Base-by-base conservation (phyloP, 1,139 yeast genomes). In the Taphrina flavorubra region DNA sequence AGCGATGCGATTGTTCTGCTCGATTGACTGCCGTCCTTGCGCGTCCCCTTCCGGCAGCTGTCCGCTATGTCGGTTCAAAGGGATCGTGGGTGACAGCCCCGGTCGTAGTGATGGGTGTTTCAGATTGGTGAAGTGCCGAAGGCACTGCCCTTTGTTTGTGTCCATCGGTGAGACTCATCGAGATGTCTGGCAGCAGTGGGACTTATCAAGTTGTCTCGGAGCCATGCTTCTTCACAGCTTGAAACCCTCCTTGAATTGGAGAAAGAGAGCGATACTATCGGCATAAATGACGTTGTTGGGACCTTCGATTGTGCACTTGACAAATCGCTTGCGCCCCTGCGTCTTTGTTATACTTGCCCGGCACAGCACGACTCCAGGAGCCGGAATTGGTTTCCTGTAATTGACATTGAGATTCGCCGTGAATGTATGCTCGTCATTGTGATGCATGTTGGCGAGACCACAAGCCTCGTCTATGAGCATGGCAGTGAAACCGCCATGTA, bases 401-500 rank as follows among this genome's bases (percentile, higher is more conserved):
- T 63, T 49, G 36, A 63, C 61, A n/a, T 16, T 44, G 25, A 63
- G 55, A n/a, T 37, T 53, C 14, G 67, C 67, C 18, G 67, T 63
- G 61, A 63, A 63, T 10, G 61, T 55, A 37, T 57, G 51, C 20
- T 18, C 49, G 14, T 47, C 47, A 11, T 55, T 37, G 42, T 53
- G 47, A 16, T 25, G 13, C 42, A 37, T 42, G 20, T 56, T 53
- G 11, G 67, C 61, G 6, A 39, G 39, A 13, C 67, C 61, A 34
- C 59, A 31, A 14, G 61, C 46, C 25, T 63, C 67, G 42, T 63
- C 67, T 5, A 57, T 58, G 18, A 63, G 51, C 53, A 63, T 57
- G 55, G 67, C 67, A 1, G 61, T 55, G 39, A 63, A 31, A 8
- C 67, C 67, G 6, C 67, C 67, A 36, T 63, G 67, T 16, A 63